These are phyloP conservation scores for Aspergillus funiculosus DNA, from an alignment of 495 filamentous ascomycete genomes.

Conservation along the genomic window DNA sequence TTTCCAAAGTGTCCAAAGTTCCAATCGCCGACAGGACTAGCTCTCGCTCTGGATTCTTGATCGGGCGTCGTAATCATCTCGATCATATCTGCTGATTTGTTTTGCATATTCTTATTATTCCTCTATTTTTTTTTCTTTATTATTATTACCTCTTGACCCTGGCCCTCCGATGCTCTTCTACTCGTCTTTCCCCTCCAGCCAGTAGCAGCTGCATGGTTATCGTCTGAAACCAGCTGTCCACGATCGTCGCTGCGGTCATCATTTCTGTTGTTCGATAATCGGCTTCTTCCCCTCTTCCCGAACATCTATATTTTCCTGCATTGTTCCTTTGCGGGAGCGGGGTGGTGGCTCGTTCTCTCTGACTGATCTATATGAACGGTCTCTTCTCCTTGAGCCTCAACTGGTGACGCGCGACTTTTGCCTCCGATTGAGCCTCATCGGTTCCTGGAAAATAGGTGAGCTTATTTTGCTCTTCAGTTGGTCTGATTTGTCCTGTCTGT, in stretches of 20 bases:
- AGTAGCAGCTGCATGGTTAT: neutral
- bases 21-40: too few relatives aligned
- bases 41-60: too few relatives aligned
- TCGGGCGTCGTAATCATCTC: too few relatives aligned
- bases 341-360: neutral
- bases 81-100: too few relatives aligned
- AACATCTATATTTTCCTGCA: neutral
- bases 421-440: conserved; percentile 26
- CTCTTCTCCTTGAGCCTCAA: conserved; percentile 13
- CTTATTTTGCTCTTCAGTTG: conserved; percentile 19
- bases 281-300: neutral
- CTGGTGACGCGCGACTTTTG: conserved; percentile 19
- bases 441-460: conserved; percentile 22
- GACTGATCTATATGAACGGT: conserved; percentile 6
- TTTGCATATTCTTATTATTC: too few relatives aligned
- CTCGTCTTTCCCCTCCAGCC: neutral
- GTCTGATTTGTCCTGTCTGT: too few relatives aligned
- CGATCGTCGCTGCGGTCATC: conserved; percentile 15
- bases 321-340: conserved; percentile 2
- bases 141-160: neutral
- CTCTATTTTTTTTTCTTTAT: too few relatives aligned
- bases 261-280: conserved; percentile 5
- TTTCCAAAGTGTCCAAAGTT: too few relatives aligned
- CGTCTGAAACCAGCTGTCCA: neutral
- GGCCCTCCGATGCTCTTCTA: neutral